Base-by-base conservation (phyloP, 2,329 filamentous ascomycete genomes). In the Aureobasidium pullulans region DNA sequence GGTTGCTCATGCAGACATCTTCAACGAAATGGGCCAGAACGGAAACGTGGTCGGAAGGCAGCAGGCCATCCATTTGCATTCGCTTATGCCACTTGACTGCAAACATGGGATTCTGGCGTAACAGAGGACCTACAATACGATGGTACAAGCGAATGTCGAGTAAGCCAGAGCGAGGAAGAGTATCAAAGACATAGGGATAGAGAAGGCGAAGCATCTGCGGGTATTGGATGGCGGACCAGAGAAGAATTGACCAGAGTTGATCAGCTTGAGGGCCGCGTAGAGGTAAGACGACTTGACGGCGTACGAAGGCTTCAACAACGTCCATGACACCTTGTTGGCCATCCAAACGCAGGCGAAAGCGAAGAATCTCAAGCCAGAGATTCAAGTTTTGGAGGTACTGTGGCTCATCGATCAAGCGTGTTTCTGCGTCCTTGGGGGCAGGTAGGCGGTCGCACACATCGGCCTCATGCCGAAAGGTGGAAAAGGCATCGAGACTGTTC, bases 221-320 rank as follows among this genome's bases (percentile, higher is more conserved):
- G 37, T 75, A 61, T 39, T 66, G 50, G 52, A 72, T 63, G n/a
- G 71, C 69, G 32, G 72, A 64, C 53, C 71, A 69, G 47, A 81
- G 62, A 49, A 81, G 76, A 0, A 70, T 73, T 0, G 67, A 66
- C 80, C 80, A 82, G 6, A 82, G 62, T 11, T 67, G 67, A 8
- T 73, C 67, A 16, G 77, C 75, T 4, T 74, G 64, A n/a, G 62
- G 56, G 16, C 75, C 73, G 11, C 64, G 62, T 2, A 66, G 70
- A 13, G 78, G 78, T 10, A 81, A 62, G 23, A 69, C 64, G 28
- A 79, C 65, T 2, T 67, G 64, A 28, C 72, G 67, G 11, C 64
- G 53, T 10, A 64, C 68, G 68, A 75, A 72, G 46, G 68, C 73
- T 34, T 71, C 62, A 76, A 77, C 82, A 5, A 79, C 70, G 6